Conservation (phyloP, 768 basidiomycete genomes). For the Leccinum sublutescens region DNA sequence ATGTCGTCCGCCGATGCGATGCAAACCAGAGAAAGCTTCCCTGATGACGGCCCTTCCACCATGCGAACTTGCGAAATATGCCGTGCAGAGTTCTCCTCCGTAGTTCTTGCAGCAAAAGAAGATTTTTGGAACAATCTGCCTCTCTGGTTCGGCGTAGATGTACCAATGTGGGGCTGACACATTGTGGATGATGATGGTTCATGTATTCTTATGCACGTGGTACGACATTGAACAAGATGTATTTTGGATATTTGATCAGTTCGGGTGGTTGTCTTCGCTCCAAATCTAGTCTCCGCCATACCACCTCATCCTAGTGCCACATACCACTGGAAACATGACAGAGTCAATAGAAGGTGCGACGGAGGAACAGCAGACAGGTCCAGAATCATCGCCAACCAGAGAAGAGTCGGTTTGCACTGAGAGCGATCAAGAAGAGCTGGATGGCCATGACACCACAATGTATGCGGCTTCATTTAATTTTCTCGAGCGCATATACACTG, state of each 20-base stretch:
- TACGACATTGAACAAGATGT: neutral
- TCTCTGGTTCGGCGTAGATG: constrained; percentile 61
- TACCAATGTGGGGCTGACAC: constrained; percentile 37
- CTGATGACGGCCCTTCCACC: constrained; percentile 42
- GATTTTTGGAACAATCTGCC: constrained; percentile 68
- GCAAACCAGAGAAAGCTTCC: constrained; percentile 52
- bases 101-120: constrained; percentile 57
- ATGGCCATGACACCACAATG: constrained; percentile 3
- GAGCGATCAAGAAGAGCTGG: constrained; percentile 13
- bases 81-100: constrained; percentile 56
- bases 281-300: neutral
- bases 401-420: constrained; percentile 3
- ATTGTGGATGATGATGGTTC: neutral
- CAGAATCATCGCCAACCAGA: neutral
- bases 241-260: neutral
- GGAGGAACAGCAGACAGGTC: neutral
- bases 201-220: constrained; percentile 15
- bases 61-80: constrained; percentile 65
- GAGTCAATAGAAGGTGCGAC: neutral
- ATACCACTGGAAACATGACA: neutral
- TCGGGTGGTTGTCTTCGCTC: too few relatives aligned
- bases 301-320: neutral
- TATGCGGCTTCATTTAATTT: constrained; percentile 3
- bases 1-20: constrained; percentile 66
- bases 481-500: constrained; percentile 2